Evolutionary conservation across 2,329 filamentous ascomycete genomes (phyloP).

Genomic region (Colletotrichum siamense): DNA sequence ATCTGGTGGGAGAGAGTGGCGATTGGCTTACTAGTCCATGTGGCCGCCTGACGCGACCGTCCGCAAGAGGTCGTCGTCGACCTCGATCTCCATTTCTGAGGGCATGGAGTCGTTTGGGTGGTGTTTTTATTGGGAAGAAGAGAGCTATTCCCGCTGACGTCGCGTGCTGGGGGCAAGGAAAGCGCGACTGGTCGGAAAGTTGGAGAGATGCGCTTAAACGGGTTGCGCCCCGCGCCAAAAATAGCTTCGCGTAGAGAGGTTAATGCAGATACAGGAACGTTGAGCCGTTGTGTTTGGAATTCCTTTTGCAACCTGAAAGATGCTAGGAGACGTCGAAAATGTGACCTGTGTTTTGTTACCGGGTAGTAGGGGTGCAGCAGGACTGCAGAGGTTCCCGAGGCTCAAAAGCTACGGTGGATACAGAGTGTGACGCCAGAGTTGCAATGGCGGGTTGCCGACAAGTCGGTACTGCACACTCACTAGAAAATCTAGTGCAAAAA

Average conservation of each 20-base stretch:
- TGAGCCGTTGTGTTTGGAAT: background rate
- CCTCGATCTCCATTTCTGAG: constrained; percentile 60
- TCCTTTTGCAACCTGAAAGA: background rate
- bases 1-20: background rate
- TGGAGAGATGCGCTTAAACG: constrained; percentile 1
- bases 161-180: background rate
- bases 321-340: background rate
- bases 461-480: background rate
- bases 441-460: background rate
- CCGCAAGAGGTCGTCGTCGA: constrained; percentile 54
- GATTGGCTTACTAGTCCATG: constrained; percentile 59
- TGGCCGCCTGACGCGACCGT: constrained; percentile 55
- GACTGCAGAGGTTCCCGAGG: background rate
- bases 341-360: background rate
- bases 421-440: background rate
- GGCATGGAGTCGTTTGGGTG: background rate
- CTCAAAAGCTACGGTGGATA: background rate
- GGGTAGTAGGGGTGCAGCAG: background rate
- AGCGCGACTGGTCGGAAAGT: background rate
- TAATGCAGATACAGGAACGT: background rate
- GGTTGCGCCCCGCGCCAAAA: background rate
- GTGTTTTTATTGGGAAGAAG: background rate
- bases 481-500: background rate
- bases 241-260: background rate
- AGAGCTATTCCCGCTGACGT: constrained; percentile 10